Percentiles rank a stretch among this genome's conserved stretches.
Conservation (phyloP, 371 early-diverging fungal species). For the Mortierella sp. region DNA sequence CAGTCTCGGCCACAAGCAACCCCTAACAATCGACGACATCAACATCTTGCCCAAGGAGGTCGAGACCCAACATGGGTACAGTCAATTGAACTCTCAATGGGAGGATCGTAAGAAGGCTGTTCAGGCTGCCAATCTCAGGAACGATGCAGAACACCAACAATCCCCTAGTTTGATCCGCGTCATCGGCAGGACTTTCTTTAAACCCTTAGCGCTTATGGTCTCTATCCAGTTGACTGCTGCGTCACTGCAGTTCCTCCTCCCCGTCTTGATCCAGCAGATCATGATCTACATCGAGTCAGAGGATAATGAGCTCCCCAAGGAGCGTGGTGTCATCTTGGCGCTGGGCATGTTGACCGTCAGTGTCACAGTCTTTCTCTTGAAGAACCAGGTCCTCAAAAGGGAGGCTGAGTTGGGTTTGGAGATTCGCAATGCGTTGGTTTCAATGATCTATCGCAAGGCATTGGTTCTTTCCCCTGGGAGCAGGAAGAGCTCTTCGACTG, state of each 20-base stretch:
- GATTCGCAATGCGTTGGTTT: constrained; percentile 83
- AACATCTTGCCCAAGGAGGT: constrained; percentile 38
- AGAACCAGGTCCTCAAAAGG: constrained; percentile 18
- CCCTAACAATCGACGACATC: constrained; percentile 27
- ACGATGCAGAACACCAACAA: constrained; percentile 1
- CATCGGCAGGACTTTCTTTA: neutral
- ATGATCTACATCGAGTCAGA: constrained; percentile 18
- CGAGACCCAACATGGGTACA: constrained; percentile 20
- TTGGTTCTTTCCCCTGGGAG: constrained; percentile 84
- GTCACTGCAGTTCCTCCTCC: constrained; percentile 8
- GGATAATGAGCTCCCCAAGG: neutral
- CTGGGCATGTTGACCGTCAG: constrained; percentile 3
- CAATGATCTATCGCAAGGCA: constrained; percentile 92
- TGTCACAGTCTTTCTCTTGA: constrained; percentile 20
- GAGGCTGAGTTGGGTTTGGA: constrained; percentile 28
- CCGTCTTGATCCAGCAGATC: constrained; percentile 16
- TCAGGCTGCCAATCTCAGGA: neutral
- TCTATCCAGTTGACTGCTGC: neutral
- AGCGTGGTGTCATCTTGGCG: neutral
- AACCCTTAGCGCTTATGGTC: neutral
- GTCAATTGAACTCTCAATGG: neutral
- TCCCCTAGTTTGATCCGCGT: neutral
- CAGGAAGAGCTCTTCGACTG: constrained; percentile 82
- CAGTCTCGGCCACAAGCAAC: constrained; percentile 25
- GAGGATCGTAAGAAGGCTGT: neutral